These are phyloP conservation scores for Chlamydomonas eustigma DNA, from an alignment of 139 green algal species.

Conservation along the genomic window DNA sequence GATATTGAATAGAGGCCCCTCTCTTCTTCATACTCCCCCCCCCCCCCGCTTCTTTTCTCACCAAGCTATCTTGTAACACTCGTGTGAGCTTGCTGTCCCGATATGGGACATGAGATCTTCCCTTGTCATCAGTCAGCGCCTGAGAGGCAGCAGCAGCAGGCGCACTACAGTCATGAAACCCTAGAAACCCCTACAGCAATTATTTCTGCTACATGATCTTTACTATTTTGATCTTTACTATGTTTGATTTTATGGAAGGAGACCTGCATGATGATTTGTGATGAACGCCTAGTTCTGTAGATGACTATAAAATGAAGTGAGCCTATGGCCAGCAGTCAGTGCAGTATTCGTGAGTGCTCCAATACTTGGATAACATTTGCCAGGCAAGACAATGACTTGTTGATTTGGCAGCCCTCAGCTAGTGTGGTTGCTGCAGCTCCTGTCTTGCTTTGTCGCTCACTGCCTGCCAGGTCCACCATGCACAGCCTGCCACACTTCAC, in stretches of 20 bases:
- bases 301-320: too few species aligned
- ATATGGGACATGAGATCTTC: slow-evolving; percentile 55
- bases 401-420: slow-evolving; percentile 75
- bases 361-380: slow-evolving; percentile 66
- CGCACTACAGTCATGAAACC: too few species aligned
- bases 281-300: too few species aligned
- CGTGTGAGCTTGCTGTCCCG: slow-evolving; percentile 68
- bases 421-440: slow-evolving; percentile 46
- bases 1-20: not conserved
- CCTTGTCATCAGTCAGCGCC: not conserved
- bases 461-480: slow-evolving; percentile 77
- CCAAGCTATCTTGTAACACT: slow-evolving; percentile 75
- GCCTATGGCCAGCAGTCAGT: too few species aligned
- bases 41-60: slow-evolving; percentile 9
- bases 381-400: slow-evolving; percentile 71
- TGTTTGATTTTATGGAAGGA: too few species aligned
- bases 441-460: slow-evolving; percentile 66
- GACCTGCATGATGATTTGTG: too few species aligned
- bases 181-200: too few species aligned
- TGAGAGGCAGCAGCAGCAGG: slow-evolving; percentile 1
- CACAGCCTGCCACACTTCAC: slow-evolving; percentile 57
- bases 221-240: too few species aligned
- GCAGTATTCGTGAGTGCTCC: too few species aligned
- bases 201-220: too few species aligned
- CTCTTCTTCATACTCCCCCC: not conserved